Evolutionary conservation across 1,284 basidiomycete genomes (phyloP).

Genomic region (Trichosporon coremiiforme): DNA sequence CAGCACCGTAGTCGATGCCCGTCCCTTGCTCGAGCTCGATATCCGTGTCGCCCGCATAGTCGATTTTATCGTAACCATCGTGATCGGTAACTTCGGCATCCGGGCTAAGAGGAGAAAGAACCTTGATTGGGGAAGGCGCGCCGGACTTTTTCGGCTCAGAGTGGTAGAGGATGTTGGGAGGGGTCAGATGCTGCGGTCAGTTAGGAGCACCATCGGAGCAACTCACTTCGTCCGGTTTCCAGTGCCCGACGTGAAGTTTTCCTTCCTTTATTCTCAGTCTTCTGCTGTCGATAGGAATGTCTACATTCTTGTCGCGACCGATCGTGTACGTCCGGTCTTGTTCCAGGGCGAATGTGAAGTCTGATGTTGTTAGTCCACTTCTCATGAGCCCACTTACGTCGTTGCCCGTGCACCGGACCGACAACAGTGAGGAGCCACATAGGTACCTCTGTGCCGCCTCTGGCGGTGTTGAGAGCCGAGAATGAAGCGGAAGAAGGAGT

Average conservation of each 20-base stretch:
- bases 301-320: constrained; percentile 40
- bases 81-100: constrained; percentile 32
- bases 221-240: constrained; percentile 45
- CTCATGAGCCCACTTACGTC: constrained; percentile 31
- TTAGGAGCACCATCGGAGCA: too few species aligned
- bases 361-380: constrained; percentile 28
- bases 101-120: constrained; percentile 27
- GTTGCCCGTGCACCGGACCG: constrained; percentile 50
- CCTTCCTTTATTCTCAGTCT: constrained; percentile 41
- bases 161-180: constrained; percentile 38
- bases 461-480: background rate
- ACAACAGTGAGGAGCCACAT: constrained; percentile 52
- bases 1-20: constrained; percentile 20
- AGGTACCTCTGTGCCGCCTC: background rate
- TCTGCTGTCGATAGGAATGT: constrained; percentile 39
- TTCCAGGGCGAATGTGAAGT: constrained; percentile 49
- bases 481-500: background rate
- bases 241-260: constrained; percentile 40
- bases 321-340: constrained; percentile 43
- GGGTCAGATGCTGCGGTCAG: constrained; percentile 27
- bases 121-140: constrained; percentile 30
- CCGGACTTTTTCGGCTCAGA: constrained; percentile 43
- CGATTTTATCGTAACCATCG: constrained; percentile 38
- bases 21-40: constrained; percentile 36
- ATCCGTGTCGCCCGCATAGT: constrained; percentile 24